Percentiles rank a stretch among this genome's conserved stretches.
Conservation (phyloP, 2,329 filamentous ascomycete species). For the Fusarium tricinctum region DNA sequence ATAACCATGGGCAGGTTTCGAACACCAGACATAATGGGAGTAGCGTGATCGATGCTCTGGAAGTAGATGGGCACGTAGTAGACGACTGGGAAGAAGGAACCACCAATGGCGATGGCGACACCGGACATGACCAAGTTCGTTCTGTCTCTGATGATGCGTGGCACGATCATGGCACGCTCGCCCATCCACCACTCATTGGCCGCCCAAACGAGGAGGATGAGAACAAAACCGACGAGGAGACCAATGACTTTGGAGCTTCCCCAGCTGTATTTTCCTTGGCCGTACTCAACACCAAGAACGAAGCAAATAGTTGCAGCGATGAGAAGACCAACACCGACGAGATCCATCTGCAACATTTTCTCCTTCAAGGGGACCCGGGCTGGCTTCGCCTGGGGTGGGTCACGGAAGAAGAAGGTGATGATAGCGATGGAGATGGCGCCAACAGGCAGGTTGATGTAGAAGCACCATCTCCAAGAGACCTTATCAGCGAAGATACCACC, state of each 20-base stretch:
- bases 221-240: constrained; percentile 54
- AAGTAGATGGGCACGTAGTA: constrained; percentile 63
- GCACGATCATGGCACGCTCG: constrained; percentile 59
- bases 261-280: constrained; percentile 56
- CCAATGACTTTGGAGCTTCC: constrained; percentile 56
- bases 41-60: constrained; percentile 56
- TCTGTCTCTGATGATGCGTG: constrained; percentile 55
- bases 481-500: constrained; percentile 31
- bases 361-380: constrained; percentile 45
- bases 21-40: constrained; percentile 57
- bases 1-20: constrained; percentile 60
- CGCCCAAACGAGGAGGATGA: constrained; percentile 53
- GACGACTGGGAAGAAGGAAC: constrained; percentile 58
- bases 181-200: constrained; percentile 57
- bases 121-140: constrained; percentile 54
- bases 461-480: constrained; percentile 40
- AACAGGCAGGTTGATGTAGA: constrained; percentile 45
- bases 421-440: constrained; percentile 51
- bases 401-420: constrained; percentile 56
- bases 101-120: constrained; percentile 58
- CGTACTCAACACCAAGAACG: constrained; percentile 62
- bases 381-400: constrained; percentile 53
- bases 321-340: constrained; percentile 58
- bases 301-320: constrained; percentile 59
- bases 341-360: constrained; percentile 63